Conservation (phyloP, 768 basidiomycete species). For the Collybia mongolica region DNA sequence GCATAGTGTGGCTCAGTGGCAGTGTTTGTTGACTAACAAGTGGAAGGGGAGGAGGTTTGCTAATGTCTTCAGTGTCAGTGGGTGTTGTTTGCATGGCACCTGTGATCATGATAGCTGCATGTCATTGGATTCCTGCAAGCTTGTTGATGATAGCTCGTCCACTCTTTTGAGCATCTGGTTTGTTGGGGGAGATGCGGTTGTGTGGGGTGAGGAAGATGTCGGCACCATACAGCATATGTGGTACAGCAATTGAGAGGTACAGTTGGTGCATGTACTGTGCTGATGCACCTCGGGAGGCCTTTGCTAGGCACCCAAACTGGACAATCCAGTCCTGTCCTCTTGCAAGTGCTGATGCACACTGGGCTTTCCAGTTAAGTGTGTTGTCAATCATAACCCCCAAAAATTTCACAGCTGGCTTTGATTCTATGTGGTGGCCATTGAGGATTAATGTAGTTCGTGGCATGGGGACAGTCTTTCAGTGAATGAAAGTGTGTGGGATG, state of each 20-base stretch:
- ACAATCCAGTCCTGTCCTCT: not conserved
- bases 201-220: slow-evolving; percentile 22
- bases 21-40: not conserved
- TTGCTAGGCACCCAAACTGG: slow-evolving; percentile 6
- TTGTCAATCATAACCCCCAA: no score
- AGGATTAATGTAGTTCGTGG: slow-evolving; percentile 6
- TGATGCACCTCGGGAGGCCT: slow-evolving; percentile 11
- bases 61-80: slow-evolving; percentile 16
- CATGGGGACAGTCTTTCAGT: not conserved
- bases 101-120: slow-evolving; percentile 18
- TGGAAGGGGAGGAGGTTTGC: slow-evolving; percentile 4
- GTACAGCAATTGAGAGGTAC: no score
- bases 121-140: slow-evolving; percentile 14
- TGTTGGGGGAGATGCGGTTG: not conserved
- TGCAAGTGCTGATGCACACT: slow-evolving; percentile 7
- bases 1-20: not conserved
- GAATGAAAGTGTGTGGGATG: no score
- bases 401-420: no score
- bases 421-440: slow-evolving; percentile 8
- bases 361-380: slow-evolving; percentile 14
- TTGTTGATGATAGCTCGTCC: slow-evolving; percentile 10
- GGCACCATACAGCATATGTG: no score
- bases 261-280: slow-evolving; percentile 17
- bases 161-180: not conserved
- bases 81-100: no score